phyloP scores from a whole-genome alignment of 345 rosid species.

The Heritiera littoralis region DNA sequence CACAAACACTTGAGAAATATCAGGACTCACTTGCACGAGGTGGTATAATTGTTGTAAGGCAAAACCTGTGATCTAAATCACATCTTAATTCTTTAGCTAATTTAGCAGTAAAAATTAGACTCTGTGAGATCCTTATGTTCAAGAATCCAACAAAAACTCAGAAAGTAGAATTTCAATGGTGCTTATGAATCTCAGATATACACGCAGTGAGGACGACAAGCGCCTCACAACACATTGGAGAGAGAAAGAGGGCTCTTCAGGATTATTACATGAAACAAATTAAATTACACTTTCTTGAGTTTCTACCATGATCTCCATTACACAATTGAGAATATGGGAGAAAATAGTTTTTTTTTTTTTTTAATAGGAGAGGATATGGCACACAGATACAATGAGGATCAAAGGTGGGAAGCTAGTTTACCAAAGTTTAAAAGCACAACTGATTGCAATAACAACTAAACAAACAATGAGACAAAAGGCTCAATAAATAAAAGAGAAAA shows the following conservation, averaged over 20 bases:
- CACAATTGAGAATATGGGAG: background rate
- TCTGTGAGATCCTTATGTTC: background rate
- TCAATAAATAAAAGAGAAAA: background rate
- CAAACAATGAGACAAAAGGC: background rate
- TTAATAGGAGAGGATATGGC: background rate
- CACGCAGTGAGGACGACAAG: background rate
- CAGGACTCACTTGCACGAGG: too few species aligned
- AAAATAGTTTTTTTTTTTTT: background rate
- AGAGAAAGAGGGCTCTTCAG: background rate
- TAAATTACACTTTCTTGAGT: background rate
- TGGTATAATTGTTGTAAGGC: too few species aligned
- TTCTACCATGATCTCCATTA: background rate
- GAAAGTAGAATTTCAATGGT: background rate
- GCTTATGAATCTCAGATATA: background rate
- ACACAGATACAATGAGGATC: slow-evolving; percentile 24
- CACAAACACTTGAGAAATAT: too few species aligned
- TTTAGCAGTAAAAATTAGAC: background rate
- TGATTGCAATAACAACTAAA: slow-evolving; percentile 23
- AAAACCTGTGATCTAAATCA: too few species aligned
- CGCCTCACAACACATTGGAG: background rate
- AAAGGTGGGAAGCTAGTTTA: slow-evolving; percentile 11
- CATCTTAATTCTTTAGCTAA: too few species aligned
- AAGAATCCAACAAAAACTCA: background rate
- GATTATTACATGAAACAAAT: background rate
- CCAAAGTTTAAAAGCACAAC: slow-evolving; percentile 19